Base-by-base conservation (phyloP, 2,329 filamentous ascomycete genomes). In the Stachybotrys elegans region DNA sequence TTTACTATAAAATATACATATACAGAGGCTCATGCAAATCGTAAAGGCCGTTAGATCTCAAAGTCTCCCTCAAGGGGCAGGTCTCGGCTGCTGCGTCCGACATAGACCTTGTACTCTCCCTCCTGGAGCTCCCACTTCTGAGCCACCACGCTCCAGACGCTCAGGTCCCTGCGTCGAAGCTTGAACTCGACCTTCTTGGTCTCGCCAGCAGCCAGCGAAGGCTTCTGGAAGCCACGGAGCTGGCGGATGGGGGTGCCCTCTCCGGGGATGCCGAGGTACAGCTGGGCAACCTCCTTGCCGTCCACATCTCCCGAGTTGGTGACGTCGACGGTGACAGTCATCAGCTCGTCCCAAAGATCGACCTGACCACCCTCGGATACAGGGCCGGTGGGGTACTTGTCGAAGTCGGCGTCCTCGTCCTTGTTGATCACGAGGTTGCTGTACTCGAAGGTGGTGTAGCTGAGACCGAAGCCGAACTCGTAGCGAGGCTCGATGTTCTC, bases 81-180 rank as follows among this genome's bases (percentile, higher is more conserved):
- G 20, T 69, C 57, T 22, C 70, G 60, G 50, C 72, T 76, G 48
- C 72, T 77, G 3, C 63, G 63, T 0, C 75, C 76, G 4, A 77
- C 68, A 44, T 57, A 69, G 5, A 78, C 45, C 4, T 47, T 51
- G 47, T 75, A 77, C 12, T 59, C 55, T 0, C 74, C 75, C 19
- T 57, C 62, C 40, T 65, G 67, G 42, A 82, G 53, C 36, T 67
- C 66, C 83, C 83, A 87, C 53, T 76, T 75, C 63, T 86, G 81
- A 23, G 68, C 69, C 2, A 58, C 63, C 5, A 75, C 70, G 56
- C 86, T 79, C 84, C 83, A 87, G 21, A 79, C 69, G 59, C 81
- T 86, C 40, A 87, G 55, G 54, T 87, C 83, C 47, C 81, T 73
- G 32, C 83, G 70, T 16, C 72, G 84, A 31, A 87, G 57, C 21